Evolutionary conservation across 2,329 filamentous ascomycete genomes (phyloP).

Genomic region (Aspergillus jensenii): DNA sequence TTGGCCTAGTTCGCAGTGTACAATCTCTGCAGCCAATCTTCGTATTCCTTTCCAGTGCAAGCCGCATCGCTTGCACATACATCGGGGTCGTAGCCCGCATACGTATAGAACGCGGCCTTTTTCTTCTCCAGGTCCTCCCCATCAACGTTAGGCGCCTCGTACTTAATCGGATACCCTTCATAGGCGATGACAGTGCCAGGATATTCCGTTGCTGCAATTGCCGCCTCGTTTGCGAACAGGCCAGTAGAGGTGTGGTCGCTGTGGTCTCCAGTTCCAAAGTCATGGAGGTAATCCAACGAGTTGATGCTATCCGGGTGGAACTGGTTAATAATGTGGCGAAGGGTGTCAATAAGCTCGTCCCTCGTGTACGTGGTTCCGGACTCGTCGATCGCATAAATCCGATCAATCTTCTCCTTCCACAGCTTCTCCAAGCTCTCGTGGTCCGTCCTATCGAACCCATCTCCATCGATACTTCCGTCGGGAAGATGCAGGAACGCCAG

Average conservation of each 20-base stretch:
- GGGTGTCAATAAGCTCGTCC: neutral
- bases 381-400: neutral
- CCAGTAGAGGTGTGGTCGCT: conserved; percentile 12
- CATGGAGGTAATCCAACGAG: conserved; percentile 8
- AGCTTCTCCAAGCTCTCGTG: conserved; percentile 8
- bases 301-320: conserved; percentile 5
- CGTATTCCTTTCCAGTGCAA: conserved; percentile 2
- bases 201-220: neutral
- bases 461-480: conserved; percentile 9
- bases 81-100: conserved; percentile 2
- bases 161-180: conserved; percentile 12
- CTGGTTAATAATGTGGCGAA: neutral
- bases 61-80: conserved; percentile 5
- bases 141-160: neutral
- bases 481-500: conserved; percentile 13
- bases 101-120: conserved; percentile 10
- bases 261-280: conserved; percentile 10
- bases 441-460: conserved; percentile 8
- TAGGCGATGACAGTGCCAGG: conserved; percentile 7
- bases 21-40: neutral
- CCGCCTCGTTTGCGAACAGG: conserved; percentile 4
- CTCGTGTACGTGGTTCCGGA: conserved; percentile 4
- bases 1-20: conserved; percentile 1
- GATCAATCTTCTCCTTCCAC: conserved; percentile 4
- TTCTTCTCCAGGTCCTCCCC: conserved; percentile 6